These are phyloP conservation scores for Grosmannia serpens DNA, from an alignment of 2,329 filamentous ascomycete genomes.

Conservation along the genomic window DNA sequence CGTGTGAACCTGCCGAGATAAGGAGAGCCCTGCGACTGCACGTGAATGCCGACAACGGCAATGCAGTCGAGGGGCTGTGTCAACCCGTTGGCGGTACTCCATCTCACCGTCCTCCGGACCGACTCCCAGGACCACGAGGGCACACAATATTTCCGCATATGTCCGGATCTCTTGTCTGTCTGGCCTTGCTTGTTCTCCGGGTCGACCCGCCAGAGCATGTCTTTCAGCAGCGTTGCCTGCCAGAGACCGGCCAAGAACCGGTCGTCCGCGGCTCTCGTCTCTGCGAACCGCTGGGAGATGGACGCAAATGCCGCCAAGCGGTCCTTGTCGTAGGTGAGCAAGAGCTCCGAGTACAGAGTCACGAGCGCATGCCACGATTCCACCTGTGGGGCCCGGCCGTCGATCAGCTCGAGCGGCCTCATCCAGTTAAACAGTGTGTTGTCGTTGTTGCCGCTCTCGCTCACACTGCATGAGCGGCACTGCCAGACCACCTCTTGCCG, in stretches of 20 bases:
- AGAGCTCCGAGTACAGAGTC: neutral
- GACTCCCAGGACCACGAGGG: neutral
- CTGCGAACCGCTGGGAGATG: neutral
- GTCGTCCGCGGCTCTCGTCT: neutral
- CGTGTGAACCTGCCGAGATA: neutral
- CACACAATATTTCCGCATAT: neutral
- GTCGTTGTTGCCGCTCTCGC: neutral
- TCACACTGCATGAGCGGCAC: neutral
- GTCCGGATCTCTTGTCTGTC: neutral
- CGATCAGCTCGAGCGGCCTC: neutral
- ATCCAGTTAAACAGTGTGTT: neutral
- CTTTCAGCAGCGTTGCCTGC: neutral
- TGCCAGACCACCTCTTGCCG: neutral
- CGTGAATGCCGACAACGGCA: neutral
- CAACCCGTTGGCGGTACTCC: neutral
- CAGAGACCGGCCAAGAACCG: neutral
- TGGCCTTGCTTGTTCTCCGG: neutral
- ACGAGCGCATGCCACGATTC: neutral
- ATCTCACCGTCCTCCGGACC: neutral
- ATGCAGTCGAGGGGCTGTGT: neutral
- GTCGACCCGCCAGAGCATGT: neutral
- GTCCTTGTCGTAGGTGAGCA: neutral
- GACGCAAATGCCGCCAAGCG: neutral
- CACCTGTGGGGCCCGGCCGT: neutral
- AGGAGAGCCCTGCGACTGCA: neutral